Evolutionary conservation across 805 yeast genomes (phyloP).

Genomic region (Candida railenensis): DNA sequence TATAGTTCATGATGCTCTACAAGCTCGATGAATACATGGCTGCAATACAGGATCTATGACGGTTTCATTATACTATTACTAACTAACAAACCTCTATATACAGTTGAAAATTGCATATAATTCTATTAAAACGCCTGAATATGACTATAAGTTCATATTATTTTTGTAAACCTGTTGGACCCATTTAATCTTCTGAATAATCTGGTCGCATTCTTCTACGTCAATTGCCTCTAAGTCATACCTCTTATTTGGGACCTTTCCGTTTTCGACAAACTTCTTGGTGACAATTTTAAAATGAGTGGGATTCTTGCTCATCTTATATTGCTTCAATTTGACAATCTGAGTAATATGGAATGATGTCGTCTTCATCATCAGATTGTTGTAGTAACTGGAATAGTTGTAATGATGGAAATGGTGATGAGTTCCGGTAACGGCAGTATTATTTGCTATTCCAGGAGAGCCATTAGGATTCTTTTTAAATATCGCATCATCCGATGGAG

Average conservation of each 20-base stretch:
- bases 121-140: too few species aligned
- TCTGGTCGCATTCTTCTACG: conserved; percentile 63
- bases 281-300: conserved; percentile 80
- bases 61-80: background rate
- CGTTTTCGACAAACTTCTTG: conserved; percentile 26
- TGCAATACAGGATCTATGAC: too few species aligned
- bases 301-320: conserved; percentile 60
- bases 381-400: conserved; percentile 39
- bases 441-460: conserved; percentile 10
- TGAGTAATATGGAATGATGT: conserved; percentile 76
- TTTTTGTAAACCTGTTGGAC: conserved; percentile 54
- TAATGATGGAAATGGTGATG: conserved; percentile 40
- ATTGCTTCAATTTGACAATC: conserved; percentile 60
- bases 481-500: conserved; percentile 78
- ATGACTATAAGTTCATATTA: conserved; percentile 7
- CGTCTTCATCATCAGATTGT: conserved; percentile 78
- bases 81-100: background rate
- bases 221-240: conserved; percentile 82
- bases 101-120: too few species aligned
- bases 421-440: conserved; percentile 13
- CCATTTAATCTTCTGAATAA: conserved; percentile 66
- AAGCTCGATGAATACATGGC: too few species aligned
- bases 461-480: conserved; percentile 29
- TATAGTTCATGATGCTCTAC: background rate
- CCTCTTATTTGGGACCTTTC: conserved; percentile 46